A percentile compares a stretch with the other conserved stretches of the same genome.
phyloP scores from a whole-genome alignment of 495 filamentous ascomycete species.

The Neurospora terricola region DNA sequence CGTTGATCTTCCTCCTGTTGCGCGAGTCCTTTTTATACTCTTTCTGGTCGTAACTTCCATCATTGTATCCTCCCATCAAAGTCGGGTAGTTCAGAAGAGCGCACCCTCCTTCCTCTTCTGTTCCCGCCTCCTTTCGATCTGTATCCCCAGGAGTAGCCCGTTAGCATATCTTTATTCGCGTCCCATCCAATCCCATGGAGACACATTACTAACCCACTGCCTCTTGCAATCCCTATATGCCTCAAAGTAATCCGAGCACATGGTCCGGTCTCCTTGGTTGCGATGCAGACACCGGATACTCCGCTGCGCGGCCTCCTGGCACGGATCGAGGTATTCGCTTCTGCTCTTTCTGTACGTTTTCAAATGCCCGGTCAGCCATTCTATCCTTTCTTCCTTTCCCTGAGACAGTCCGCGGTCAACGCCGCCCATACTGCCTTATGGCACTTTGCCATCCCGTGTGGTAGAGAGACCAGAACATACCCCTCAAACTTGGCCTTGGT shows the following conservation, averaged over 20 bases:
- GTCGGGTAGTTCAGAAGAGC: not conserved
- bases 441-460: too few species aligned
- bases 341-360: constrained; percentile 55
- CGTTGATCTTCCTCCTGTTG: not conserved
- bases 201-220: constrained; percentile 9
- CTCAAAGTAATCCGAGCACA: constrained; percentile 91
- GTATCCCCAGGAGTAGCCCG: constrained; percentile 1
- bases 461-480: too few species aligned
- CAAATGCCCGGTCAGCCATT: not conserved
- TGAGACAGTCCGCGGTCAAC: not conserved
- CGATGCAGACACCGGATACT: constrained; percentile 81
- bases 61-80: not conserved
- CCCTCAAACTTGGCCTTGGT: constrained; percentile 35
- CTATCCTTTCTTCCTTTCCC: not conserved
- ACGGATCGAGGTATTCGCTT: constrained; percentile 88
- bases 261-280: constrained; percentile 72
- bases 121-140: constrained; percentile 43
- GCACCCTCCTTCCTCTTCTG: constrained; percentile 27
- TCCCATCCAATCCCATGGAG: not conserved
- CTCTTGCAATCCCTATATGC: constrained; percentile 93
- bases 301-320: constrained; percentile 81
- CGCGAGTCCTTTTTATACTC: not conserved
- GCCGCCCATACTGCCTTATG: not conserved
- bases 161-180: constrained; percentile 5
- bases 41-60: not conserved